A percentile compares a stretch with the other conserved stretches of the same genome.
Conservation (phyloP, 2,329 filamentous ascomycete species). For the Beauveria sp. region DNA sequence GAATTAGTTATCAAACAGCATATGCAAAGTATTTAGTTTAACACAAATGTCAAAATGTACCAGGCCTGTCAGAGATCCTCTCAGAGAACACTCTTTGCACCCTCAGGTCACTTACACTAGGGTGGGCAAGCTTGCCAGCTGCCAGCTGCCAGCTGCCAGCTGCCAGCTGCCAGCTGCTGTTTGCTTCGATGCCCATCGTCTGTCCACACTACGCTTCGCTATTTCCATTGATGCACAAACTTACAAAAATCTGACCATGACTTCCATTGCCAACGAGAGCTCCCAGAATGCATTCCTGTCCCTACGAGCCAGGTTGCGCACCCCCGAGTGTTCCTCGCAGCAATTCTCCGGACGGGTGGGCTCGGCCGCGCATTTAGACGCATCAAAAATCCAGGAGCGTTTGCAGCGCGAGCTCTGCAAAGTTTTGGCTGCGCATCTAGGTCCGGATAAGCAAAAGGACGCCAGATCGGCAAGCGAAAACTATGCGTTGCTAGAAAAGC, state of each 20-base stretch:
- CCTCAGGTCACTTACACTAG: too few relatives aligned
- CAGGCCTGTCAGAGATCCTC: too few relatives aligned
- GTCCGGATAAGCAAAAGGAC: background rate
- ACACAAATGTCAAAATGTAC: too few relatives aligned
- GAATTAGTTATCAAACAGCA: too few relatives aligned
- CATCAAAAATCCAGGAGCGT: background rate
- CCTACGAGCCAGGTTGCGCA: constrained; percentile 4
- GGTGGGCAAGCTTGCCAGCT: background rate
- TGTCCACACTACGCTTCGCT: background rate
- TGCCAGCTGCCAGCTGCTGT: background rate
- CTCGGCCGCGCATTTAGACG: background rate
- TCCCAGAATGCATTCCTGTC: background rate
- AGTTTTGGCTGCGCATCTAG: background rate
- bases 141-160: background rate
- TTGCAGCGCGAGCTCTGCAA: background rate
- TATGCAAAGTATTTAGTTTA: too few relatives aligned
- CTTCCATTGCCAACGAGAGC: background rate
- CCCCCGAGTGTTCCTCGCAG: constrained; percentile 1
- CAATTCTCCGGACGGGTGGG: background rate
- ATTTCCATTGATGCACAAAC: background rate
- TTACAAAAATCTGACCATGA: background rate
- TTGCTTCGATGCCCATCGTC: background rate
- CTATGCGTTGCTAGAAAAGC: background rate
- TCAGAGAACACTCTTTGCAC: too few relatives aligned
- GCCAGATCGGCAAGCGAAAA: constrained; percentile 6